Base-by-base conservation (phyloP, 108 stramenopile species). In the Discostella stelligeroides region DNA sequence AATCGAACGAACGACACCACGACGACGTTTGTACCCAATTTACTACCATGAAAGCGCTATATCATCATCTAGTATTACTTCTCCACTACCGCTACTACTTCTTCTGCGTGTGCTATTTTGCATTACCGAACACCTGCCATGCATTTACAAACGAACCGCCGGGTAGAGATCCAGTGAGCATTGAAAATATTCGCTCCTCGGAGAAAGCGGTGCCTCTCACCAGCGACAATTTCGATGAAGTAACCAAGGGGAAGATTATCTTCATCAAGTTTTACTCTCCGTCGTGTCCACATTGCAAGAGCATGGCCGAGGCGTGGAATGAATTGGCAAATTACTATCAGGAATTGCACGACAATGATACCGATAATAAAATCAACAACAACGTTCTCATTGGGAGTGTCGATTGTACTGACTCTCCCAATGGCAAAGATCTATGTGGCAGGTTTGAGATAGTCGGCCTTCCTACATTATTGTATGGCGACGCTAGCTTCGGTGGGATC, bases 381-480 rank as follows among this genome's bases (percentile, higher is more conserved):
- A 30, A 81, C 29, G 49, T 64, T 25, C 75, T 81, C 55, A 73
- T 79, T 24, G 77, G 70, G 0, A 79, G 70, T 43, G 50, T 79
- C n/a, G 77, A 79, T 50, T 79, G 77, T 39, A 71, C 77, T 13
- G 70, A 79, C 30, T 71, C 70, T 5, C 77, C 77, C 5, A 24
- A 60, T n/a, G 77, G 77, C 47, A 79, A 79, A 48, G 63, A 48
- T 25, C 63, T 79, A 4, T 79, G 77, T 37, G 55, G 10, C 3
- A 24, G 56, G 24, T 78, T 85, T 37, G 74, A 82, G 48, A 59
- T 85, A n/a, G 63, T 57, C 18, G 84, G 82, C 0, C 64, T 85
- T 18, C 88, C 88, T 3, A 89, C 88, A 13, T 42, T 89, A 30
- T 60, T 84, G 4, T 82, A 86, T 45, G 87, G 87, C 2, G 84